Base-by-base conservation (phyloP, 345 rosid species). In the Excoecaria cochinchinensis region DNA sequence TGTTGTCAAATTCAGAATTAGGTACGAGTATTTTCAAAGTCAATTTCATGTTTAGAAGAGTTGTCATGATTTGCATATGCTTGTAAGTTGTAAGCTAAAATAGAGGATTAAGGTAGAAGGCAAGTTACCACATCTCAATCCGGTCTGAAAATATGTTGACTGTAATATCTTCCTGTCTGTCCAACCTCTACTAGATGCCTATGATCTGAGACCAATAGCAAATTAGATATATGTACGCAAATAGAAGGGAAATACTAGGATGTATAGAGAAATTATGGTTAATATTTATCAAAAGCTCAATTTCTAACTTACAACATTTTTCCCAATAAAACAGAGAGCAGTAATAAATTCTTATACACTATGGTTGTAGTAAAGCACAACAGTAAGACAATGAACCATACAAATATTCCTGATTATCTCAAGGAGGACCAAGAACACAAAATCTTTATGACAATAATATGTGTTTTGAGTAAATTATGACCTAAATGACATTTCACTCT, bases 401-500 rank as follows among this genome's bases (percentile, higher is more conserved):
- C 38, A 78, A 67, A 24, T 70, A 22, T 19, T 51, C 66, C 63
- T 52, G 68, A 62, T 78, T 51, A 79, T 16, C 77, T 56, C 74
- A 8, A 48, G 69, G 7, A 21, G 13, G 42, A 40, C 62, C 13
- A 52, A 69, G 65, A 31, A 31, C 1, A 31, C 61, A 62, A 67
- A 46, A 67, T 42, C 71, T 79, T 61, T 5, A 44, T 13, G 48
- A 74, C 75, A 53, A 50, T 40, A 70, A 53, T 11, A 67, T 10
- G 17, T 16, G 44, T 52, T 21, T n/a, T 40, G 31, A 7, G 38
- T 51, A 42, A 46, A 74, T 71, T 56, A 65, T 56, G 67, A 25
- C 17, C 65, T 53, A 66, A 48, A 40, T 59, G 60, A 58, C 72
- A 62, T 67, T 12, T 90, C 74, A 89, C 84, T 86, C 91, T 7